A percentile compares a stretch with the other conserved stretches of the same genome.
These are phyloP conservation scores for Gymnopilus junonius DNA, from an alignment of 768 basidiomycete genomes.

Conservation along the genomic window DNA sequence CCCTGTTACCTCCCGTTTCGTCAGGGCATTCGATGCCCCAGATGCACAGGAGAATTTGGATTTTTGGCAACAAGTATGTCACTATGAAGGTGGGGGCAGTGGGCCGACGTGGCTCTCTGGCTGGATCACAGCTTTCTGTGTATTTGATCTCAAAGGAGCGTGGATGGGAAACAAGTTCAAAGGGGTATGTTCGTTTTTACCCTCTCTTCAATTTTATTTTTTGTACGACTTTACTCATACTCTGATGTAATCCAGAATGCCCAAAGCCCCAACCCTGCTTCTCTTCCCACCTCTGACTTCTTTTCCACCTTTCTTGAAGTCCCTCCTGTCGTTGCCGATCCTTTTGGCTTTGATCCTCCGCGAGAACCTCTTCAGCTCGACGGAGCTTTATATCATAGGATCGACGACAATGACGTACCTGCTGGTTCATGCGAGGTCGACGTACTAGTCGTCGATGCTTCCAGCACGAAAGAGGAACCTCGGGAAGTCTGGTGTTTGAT, in stretches of 20 bases:
- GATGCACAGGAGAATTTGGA: constrained; percentile 7
- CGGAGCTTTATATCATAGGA: neutral
- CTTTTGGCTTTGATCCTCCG: neutral
- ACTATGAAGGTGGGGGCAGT: constrained; percentile 1
- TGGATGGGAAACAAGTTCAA: constrained; percentile 12
- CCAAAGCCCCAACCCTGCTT: neutral
- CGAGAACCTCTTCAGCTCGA: constrained; percentile 1
- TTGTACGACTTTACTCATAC: neutral
- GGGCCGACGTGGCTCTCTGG: constrained; percentile 6
- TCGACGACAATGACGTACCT: constrained; percentile 7
- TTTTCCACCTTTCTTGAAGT: constrained; percentile 6
- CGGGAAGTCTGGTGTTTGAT: constrained; percentile 8
- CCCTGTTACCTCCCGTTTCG: constrained; percentile 7
- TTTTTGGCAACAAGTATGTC: constrained; percentile 16
- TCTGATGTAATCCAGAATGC: neutral
- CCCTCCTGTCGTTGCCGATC: neutral
- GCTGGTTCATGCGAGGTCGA: constrained; percentile 11
- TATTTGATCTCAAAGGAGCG: constrained; percentile 9
- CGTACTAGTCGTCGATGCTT: constrained; percentile 12
- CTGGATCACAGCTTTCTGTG: constrained; percentile 15
- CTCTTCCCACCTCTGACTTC: constrained; percentile 5
- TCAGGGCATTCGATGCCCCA: constrained; percentile 11
- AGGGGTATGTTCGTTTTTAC: constrained; percentile 3
- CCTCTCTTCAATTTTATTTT: neutral
- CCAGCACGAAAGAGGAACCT: neutral